Evolutionary conservation across 2,329 filamentous ascomycete genomes (phyloP).

Genomic region (Macroventuria anomochaeta): DNA sequence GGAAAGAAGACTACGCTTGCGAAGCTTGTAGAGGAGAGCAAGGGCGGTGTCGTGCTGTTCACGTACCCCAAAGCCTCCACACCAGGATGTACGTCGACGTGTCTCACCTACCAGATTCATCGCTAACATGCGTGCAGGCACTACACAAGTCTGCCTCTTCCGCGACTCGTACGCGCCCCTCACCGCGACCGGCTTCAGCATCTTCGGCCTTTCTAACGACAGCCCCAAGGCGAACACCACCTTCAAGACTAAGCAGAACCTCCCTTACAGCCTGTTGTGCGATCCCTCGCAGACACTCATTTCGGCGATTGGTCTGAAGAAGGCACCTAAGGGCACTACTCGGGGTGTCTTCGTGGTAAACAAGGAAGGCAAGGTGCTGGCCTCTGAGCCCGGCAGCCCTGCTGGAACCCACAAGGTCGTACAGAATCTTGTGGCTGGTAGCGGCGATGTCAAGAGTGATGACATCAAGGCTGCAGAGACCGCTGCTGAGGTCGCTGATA

Average conservation of each 20-base stretch:
- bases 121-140: slow-evolving; percentile 66
- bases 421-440: slow-evolving; percentile 64
- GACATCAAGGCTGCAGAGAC: slow-evolving; percentile 47
- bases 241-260: slow-evolving; percentile 89
- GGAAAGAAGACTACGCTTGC: slow-evolving; percentile 80
- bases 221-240: slow-evolving; percentile 89
- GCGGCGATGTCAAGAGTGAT: slow-evolving; percentile 28
- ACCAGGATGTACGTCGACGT: slow-evolving; percentile 77
- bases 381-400: slow-evolving; percentile 76
- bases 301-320: slow-evolving; percentile 86
- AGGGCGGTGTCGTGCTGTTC: slow-evolving; percentile 86
- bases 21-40: slow-evolving; percentile 80
- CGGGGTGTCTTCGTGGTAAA: slow-evolving; percentile 88
- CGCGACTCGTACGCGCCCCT: slow-evolving; percentile 81
- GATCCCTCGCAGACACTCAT: slow-evolving; percentile 79
- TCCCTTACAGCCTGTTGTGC: slow-evolving; percentile 88
- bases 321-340: slow-evolving; percentile 77
- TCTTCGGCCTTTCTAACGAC: slow-evolving; percentile 90
- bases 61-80: slow-evolving; percentile 96
- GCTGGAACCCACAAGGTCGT: slow-evolving; percentile 79
- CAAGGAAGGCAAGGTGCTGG: slow-evolving; percentile 80
- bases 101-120: background rate
- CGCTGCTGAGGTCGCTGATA: slow-evolving; percentile 56
- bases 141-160: slow-evolving; percentile 91
- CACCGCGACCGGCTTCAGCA: slow-evolving; percentile 77